Base-by-base conservation (phyloP, 2,329 filamentous ascomycete species). In the Alternaria solani region DNA sequence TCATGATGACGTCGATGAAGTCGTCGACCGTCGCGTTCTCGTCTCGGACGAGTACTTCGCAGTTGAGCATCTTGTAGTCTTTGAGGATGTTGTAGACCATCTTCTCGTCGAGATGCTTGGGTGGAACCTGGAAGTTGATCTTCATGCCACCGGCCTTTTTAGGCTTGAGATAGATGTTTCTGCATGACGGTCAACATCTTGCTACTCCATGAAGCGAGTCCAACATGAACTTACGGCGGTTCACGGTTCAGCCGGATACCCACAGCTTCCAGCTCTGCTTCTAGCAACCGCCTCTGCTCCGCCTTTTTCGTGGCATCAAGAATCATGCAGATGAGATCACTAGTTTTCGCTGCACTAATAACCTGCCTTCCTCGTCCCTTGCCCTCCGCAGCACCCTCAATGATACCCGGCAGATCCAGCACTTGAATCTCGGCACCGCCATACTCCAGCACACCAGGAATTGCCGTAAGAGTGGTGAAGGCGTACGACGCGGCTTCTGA, bases 1-100 rank as follows among this genome's bases (percentile, higher is more conserved):
- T 96, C 94, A 98, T 98, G 81, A 99, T 97, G 63, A 97, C 93
- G 79, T 99, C 95, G 82, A 99, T 99, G 79, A 99, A 91, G 80
- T 99, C 94, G 81, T 99, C 95, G 36, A 99, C 93, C 1, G 95
- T 98, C 41, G 87, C 87, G 77, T 96, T 89, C 75, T 99, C 95
- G 77, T 99, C 95, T 71, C 95, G 91, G 16, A 99, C 88, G 23
- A 99, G 87, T 1, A 99, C 94, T 79, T 99, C 95, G 81, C 91
- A 95, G 83, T 99, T 99, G 61, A 99, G 87, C 71, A 99, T 93
- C 83, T 97, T 97, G 88, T 99, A 99, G 85, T 99, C 95, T 69
- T 93, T 91, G 51, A 99, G 85, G 75, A 99, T 97, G 82, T 97
- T 97, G 85, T 90, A 96, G 61, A 99, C 85, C 92, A 99, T 97